Base-by-base conservation (phyloP, 1,284 basidiomycete species). In the Ceratobasidium sp. region DNA sequence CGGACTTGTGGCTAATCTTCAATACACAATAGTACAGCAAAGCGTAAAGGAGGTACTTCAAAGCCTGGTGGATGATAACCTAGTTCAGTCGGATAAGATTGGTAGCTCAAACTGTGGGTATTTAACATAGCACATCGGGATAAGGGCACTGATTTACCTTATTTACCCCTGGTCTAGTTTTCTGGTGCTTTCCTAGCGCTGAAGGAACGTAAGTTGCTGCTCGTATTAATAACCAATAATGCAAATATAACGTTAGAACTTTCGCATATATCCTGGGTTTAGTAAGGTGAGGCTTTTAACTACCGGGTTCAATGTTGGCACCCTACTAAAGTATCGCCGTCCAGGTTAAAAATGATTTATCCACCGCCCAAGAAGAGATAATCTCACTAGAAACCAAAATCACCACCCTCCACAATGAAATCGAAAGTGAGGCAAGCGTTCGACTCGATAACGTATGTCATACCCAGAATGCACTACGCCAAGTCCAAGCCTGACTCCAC, bases 131-230 rank as follows among this genome's bases (percentile, higher is more conserved):
- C 63, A 7, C 44, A 13, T 46, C 44, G 6, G 44, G 6, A 6
- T 46, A 7, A 46, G 13, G 7, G 13, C 6, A 46, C 6, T 13
- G 6, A 46, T 46, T 46, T 6, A 13, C 13, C 44, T 13, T 46
- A 13, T 46, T 13, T 7, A 46, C 44, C 44, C 13, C 44, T 46
- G 6, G 53, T 40, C 49, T 73, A 97, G 95, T 96, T 86, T 97
- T 94, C 84, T 97, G 95, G 95, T 94, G 94, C 82, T 97, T 97
- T 83, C 95, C 95, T 2, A 95, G 94, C 2, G 93, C 96, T 78
- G 89, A 91, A 64, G 95, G 95, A 67, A 42, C 64, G 64, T 46
- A 23, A 46, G 13, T 46, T 46, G 6, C 13, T 6, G 44, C 44
- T 13, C 33, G 40, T 42, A 15, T 63, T 18, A 12, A 28, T 39